These are phyloP conservation scores for Blepharisma undulans DNA, from an alignment of 169 alveolate genomes.

Conservation along the genomic window DNA sequence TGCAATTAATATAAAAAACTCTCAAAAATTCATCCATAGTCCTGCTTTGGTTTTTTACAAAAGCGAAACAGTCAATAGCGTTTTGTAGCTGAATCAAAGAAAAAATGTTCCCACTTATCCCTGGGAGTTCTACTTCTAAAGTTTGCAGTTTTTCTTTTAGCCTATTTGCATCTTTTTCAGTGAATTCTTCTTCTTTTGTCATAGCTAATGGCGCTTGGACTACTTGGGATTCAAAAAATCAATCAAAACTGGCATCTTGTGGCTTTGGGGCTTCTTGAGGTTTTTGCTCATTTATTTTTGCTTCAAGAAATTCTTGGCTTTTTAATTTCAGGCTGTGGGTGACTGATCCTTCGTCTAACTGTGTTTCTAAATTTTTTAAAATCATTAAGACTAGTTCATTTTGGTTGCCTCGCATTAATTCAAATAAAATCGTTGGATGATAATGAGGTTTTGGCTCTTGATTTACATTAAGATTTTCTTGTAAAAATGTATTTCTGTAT, in stretches of 20 bases:
- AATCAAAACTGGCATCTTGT: background rate
- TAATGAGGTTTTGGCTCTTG: background rate
- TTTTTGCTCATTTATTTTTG: too few species aligned
- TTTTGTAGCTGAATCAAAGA: background rate
- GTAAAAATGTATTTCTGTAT: background rate
- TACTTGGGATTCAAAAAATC: background rate
- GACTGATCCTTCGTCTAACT: background rate
- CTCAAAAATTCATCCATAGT: constrained; percentile 7
- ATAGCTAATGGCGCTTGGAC: background rate
- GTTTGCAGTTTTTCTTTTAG: background rate
- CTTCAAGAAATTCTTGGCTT: background rate
- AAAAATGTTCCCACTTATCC: background rate
- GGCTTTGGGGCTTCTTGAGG: too few species aligned
- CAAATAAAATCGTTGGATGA: background rate
- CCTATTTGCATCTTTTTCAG: background rate
- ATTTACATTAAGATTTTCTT: background rate
- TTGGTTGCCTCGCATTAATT: background rate
- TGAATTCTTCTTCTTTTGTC: background rate
- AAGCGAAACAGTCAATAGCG: background rate
- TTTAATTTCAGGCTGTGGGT: too few species aligned
- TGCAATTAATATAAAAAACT: background rate
- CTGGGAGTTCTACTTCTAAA: background rate
- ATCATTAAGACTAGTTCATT: background rate
- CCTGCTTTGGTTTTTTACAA: background rate
- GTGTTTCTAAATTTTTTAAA: background rate